phyloP scores from a whole-genome alignment of 352 stramenopile genomes.

The Pythium rishiriense region DNA sequence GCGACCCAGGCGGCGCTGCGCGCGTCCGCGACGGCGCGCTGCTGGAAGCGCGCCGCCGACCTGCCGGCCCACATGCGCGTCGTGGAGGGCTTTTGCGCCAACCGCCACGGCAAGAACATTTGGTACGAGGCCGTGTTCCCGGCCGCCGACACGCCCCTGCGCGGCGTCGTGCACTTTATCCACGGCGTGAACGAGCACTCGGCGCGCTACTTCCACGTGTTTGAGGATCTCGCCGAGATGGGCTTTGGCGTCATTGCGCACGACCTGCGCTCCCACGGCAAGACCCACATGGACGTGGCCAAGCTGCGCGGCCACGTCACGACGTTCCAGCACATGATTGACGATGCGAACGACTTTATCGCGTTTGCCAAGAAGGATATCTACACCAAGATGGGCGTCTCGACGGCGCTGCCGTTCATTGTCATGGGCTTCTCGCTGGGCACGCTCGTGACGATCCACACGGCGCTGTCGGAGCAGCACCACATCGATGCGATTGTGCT shows the following conservation, averaged over 20 bases:
- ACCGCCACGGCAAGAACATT: constrained; percentile 9
- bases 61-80: constrained; percentile 17
- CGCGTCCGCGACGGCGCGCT: constrained; percentile 16
- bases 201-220: constrained; percentile 26
- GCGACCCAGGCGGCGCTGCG: constrained; percentile 9
- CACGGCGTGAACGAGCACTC: constrained; percentile 27
- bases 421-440: constrained; percentile 25
- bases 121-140: constrained; percentile 24
- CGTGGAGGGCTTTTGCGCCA: constrained; percentile 3
- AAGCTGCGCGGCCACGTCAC: constrained; percentile 16
- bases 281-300: constrained; percentile 12
- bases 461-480: constrained; percentile 25
- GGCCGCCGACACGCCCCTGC: constrained; percentile 5
- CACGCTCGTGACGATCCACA: constrained; percentile 27
- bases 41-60: constrained; percentile 24
- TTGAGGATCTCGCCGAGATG: constrained; percentile 17
- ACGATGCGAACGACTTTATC: constrained; percentile 32
- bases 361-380: constrained; percentile 26
- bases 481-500: constrained; percentile 24
- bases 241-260: constrained; percentile 25
- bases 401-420: not conserved
- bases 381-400: constrained; percentile 16
- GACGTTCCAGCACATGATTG: constrained; percentile 19
- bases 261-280: constrained; percentile 22
- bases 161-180: constrained; percentile 31